Conservation (phyloP, 2,329 filamentous ascomycete genomes). For the Scopulariopsis brevicaulis region DNA sequence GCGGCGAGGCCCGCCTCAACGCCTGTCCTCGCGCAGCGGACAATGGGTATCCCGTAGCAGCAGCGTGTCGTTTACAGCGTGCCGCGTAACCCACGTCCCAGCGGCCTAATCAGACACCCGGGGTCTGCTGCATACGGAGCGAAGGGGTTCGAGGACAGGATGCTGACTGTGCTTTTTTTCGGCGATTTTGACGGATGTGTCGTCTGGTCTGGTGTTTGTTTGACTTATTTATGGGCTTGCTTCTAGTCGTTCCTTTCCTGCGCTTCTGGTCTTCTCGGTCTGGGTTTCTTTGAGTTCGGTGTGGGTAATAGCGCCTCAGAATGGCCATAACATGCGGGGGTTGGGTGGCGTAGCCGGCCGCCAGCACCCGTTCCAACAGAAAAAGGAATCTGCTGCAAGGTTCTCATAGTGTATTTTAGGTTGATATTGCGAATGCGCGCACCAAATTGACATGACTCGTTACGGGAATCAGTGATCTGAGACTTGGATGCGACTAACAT, state of each 20-base stretch:
- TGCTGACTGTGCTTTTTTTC: not conserved
- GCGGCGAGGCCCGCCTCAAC: too few species aligned
- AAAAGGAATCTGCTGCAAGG: not conserved
- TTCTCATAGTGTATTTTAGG: not conserved
- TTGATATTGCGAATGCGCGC: not conserved
- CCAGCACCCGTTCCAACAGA: not conserved
- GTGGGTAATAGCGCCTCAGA: not conserved
- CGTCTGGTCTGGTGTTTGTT: not conserved
- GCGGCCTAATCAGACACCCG: too few species aligned
- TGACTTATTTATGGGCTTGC: not conserved
- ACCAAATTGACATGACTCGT: not conserved
- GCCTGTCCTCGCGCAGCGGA: too few species aligned
- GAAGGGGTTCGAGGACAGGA: not conserved
- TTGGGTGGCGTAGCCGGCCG: not conserved
- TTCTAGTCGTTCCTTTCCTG: not conserved
- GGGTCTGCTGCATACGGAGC: not conserved
- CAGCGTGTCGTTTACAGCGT: too few species aligned
- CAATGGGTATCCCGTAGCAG: too few species aligned
- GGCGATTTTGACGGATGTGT: too few species aligned
- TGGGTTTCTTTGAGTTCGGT: not conserved
- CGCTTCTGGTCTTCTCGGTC: not conserved
- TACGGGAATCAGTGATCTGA: not conserved
- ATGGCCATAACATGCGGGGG: not conserved
- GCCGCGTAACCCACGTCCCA: too few species aligned
- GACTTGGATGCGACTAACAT: not conserved